These are phyloP conservation scores for Monosporozyma aerobia DNA, from an alignment of 805 yeast genomes.

Conservation along the genomic window DNA sequence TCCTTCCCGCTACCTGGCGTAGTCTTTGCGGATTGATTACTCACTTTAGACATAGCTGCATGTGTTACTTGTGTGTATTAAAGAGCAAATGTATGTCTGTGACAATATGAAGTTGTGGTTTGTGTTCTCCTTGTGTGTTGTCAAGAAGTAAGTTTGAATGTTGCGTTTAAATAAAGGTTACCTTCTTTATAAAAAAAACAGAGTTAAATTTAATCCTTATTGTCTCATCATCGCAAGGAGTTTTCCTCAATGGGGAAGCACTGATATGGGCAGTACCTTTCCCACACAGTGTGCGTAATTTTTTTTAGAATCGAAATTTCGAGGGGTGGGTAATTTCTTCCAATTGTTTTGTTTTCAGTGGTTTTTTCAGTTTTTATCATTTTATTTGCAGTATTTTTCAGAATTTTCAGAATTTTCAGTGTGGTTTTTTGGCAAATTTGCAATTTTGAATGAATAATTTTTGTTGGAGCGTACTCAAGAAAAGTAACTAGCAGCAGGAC, in stretches of 20 bases:
- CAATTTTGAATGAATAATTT: too few species aligned
- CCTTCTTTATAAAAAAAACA: not conserved
- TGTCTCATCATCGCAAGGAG: slow-evolving; percentile 2
- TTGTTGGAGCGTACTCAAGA: too few species aligned
- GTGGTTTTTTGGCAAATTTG: too few species aligned
- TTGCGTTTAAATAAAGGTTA: not conserved
- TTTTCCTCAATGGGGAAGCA: not conserved
- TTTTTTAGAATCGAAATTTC: not conserved
- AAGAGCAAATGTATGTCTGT: not conserved
- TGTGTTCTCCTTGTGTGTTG: not conserved
- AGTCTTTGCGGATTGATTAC: not conserved
- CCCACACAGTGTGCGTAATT: not conserved
- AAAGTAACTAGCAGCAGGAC: too few species aligned
- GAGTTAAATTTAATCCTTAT: not conserved
- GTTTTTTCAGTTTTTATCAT: too few species aligned
- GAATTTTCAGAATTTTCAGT: too few species aligned
- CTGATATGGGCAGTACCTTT: too few species aligned
- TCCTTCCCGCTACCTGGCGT: not conserved
- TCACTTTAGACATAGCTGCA: not conserved
- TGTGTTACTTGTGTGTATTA: not conserved
- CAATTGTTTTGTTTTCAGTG: too few species aligned
- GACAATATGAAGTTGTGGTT: not conserved
- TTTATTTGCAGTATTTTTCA: too few species aligned
- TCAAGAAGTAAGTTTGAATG: not conserved
- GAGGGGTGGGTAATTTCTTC: too few species aligned